phyloP scores from a whole-genome alignment of 805 yeast genomes.

The Blastobotrys parvus region DNA sequence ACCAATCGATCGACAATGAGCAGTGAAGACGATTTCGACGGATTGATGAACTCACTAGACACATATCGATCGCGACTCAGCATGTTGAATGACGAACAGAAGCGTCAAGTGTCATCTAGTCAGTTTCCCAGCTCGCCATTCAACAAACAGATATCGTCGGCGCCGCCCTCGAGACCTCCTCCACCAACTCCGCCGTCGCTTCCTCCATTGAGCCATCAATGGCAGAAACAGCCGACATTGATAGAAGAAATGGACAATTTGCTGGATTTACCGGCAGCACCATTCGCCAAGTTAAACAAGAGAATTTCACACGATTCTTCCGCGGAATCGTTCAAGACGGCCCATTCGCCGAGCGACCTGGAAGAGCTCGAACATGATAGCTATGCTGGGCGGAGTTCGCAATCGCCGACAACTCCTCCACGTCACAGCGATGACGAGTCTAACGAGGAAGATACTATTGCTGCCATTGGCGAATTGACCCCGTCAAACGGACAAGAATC shows the following conservation, averaged over 20 bases:
- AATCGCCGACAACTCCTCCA: too few species aligned
- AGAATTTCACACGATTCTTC: slow-evolving; percentile 12
- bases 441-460: neutral
- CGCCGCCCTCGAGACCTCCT: slow-evolving; percentile 4
- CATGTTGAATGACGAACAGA: slow-evolving; percentile 2
- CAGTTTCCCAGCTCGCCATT: neutral
- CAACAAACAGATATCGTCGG: neutral
- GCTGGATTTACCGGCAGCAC: slow-evolving; percentile 4
- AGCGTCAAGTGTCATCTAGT: neutral
- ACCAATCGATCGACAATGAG: neutral
- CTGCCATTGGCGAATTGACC: neutral
- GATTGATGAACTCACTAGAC: slow-evolving; percentile 9
- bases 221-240: slow-evolving; percentile 2
- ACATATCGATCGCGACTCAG: slow-evolving; percentile 6
- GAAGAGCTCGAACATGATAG: neutral
- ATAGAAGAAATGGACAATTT: slow-evolving; percentile 5
- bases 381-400: neutral
- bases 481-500: neutral
- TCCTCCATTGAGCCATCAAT: neutral
- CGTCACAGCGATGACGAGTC: neutral
- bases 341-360: slow-evolving; percentile 1
- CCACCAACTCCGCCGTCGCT: slow-evolving; percentile 6
- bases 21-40: slow-evolving; percentile 7
- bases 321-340: slow-evolving; percentile 15
- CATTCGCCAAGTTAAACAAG: neutral